A percentile compares a stretch with the other conserved stretches of the same genome.
These are phyloP conservation scores for Metrosideros polymorpha DNA, from an alignment of 441 rosid genomes.

Conservation along the genomic window DNA sequence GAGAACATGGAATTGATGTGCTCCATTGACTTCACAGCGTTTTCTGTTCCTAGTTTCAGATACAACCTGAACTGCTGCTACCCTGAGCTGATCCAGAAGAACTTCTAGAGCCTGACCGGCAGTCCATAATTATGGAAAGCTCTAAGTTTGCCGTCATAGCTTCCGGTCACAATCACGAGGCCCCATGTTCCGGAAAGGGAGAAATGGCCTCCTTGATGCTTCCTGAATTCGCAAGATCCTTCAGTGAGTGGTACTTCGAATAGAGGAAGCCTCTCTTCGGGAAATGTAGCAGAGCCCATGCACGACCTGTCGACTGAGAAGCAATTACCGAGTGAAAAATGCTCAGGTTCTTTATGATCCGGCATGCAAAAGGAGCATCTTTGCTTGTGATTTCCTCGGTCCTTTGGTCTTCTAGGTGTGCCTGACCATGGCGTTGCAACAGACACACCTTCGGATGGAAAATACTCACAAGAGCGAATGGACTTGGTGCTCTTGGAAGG, in stretches of 20 bases:
- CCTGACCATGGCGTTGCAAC: slow-evolving; percentile 63
- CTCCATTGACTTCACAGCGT: background rate
- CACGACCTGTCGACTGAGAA: slow-evolving; percentile 39
- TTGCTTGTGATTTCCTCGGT: background rate
- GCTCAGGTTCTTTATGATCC: slow-evolving; percentile 17
- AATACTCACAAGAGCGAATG: slow-evolving; percentile 56
- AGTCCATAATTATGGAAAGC: slow-evolving; percentile 74
- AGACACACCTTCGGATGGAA: slow-evolving; percentile 47
- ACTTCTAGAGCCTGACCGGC: slow-evolving; percentile 28
- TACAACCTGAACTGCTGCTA: background rate
- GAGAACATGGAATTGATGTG: background rate
- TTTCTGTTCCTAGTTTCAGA: background rate
- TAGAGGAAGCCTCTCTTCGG: slow-evolving; percentile 65
- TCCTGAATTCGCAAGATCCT: background rate
- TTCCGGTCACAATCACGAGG: slow-evolving; percentile 62
- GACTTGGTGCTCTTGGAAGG: slow-evolving; percentile 34
- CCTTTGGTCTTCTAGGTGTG: background rate
- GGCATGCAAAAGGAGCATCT: slow-evolving; percentile 11
- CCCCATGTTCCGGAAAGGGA: slow-evolving; percentile 55
- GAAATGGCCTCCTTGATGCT: background rate
- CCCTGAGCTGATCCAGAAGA: background rate
- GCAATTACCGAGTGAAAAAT: slow-evolving; percentile 42
- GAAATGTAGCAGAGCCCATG: slow-evolving; percentile 76
- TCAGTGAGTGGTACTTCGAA: slow-evolving; percentile 14
- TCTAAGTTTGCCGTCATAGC: slow-evolving; percentile 57